Base-by-base conservation (phyloP, 2,329 filamentous ascomycete genomes). In the Metarhizium guizhouense region DNA sequence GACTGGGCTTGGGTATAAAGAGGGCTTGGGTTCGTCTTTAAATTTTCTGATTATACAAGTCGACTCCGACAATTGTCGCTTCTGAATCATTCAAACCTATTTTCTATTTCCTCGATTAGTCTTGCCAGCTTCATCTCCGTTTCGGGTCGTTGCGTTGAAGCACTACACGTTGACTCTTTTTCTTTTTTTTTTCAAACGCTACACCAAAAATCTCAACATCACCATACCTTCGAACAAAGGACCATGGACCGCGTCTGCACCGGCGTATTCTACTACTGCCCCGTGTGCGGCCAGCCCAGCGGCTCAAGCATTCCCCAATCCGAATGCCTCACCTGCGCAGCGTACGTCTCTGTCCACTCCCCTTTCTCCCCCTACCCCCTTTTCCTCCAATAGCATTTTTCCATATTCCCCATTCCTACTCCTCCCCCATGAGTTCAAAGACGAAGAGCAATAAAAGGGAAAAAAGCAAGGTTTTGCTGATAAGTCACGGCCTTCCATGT, bases 251-350 rank as follows among this genome's bases (percentile, higher is more conserved):
- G 56, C 38, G 49, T 53, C 42, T 47, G 53, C 43, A 54, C 56
- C 43, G 55, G 56, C 50, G 52, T 60, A 14, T 48, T 48, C 32
- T 51, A 55, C 18, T 42, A 52, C 18, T 64, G 62, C 53, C 58
- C 56, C 36, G 55, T 54, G 18, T 64, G 62, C 47, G 57, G 56
- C 53, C 56, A 60, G 49, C 53, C 59, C 53, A 56, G 57, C 16
- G 59, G 58, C 4, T 47, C 54, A 6, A 58, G 54, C 42, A 54
- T 60, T 38, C 60, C 60, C 8, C 40, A 56, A 25, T 58, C 58
- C 18, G 57, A 60, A 47, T 64, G 62, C 53, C 54, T 63, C 43
- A 60, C 60, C 47, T 64, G 62, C 43, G 53, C 48, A 2, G 54
- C 54, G 58, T 61, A 54, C 49, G 61, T 57, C 14, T 34, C 10